Conservation (phyloP, 768 basidiomycete species). For the Podaxis sp. region DNA sequence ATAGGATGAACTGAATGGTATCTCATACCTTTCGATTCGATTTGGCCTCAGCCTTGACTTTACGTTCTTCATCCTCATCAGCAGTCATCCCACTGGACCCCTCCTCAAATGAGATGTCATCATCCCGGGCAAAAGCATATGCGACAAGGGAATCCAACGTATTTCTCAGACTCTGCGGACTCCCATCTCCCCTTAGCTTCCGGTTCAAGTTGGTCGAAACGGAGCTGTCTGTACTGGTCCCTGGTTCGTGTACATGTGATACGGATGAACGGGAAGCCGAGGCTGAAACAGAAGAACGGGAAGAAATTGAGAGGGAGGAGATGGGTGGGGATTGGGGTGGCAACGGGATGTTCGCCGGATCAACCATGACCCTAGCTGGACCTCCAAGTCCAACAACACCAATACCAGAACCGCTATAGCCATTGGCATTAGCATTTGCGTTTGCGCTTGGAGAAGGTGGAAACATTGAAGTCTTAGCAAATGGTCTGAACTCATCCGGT, state of each 20-base stretch:
- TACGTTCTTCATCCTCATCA: slow-evolving; percentile 36
- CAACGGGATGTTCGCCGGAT: slow-evolving; percentile 53
- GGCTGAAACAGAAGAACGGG: slow-evolving; percentile 52
- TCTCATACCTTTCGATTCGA: slow-evolving; percentile 75
- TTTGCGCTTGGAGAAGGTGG: slow-evolving; percentile 11
- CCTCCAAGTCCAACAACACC: not conserved
- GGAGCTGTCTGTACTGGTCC: slow-evolving; percentile 28
- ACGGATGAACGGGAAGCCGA: slow-evolving; percentile 43
- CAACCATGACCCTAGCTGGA: slow-evolving; percentile 33
- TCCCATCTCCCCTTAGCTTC: slow-evolving; percentile 13
- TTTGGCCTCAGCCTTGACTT: slow-evolving; percentile 70
- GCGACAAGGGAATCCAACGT: slow-evolving; percentile 41
- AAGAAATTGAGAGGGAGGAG: slow-evolving; percentile 74
- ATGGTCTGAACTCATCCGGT: slow-evolving; percentile 12
- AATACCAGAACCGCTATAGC: not conserved
- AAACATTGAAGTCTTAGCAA: slow-evolving; percentile 8
- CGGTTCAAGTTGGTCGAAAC: not conserved
- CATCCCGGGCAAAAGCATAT: slow-evolving; percentile 24
- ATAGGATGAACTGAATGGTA: not conserved
- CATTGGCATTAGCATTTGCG: slow-evolving; percentile 9
- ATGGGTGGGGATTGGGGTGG: slow-evolving; percentile 68
- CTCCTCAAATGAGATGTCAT: not conserved
- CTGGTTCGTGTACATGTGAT: slow-evolving; percentile 34
- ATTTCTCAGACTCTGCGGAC: slow-evolving; percentile 23
- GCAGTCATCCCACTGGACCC: not conserved